Conservation (phyloP, 768 basidiomycete species). For the Gautieria morchelliformis region DNA sequence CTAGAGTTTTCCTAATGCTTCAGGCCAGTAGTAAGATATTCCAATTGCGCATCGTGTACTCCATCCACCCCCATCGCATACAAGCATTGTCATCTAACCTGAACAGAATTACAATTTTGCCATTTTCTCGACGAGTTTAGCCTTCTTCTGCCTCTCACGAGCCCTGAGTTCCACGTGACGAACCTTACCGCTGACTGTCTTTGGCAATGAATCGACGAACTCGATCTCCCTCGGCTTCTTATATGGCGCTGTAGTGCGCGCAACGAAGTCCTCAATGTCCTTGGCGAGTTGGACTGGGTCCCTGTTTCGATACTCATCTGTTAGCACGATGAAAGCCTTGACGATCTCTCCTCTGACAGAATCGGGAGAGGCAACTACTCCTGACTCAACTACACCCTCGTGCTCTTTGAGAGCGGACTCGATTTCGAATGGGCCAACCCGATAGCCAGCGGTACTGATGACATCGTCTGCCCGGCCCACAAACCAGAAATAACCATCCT, state of each 20-base stretch:
- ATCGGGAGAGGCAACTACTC: not conserved
- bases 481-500: not conserved
- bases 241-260: not conserved
- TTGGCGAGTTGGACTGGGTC: not conserved
- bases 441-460: not conserved
- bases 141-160: not conserved
- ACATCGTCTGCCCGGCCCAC: conserved; percentile 1
- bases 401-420: not conserved
- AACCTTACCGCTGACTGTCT: not conserved
- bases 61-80: not conserved
- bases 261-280: not conserved
- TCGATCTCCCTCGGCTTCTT: conserved; percentile 1
- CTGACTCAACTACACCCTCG: not conserved
- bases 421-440: not conserved
- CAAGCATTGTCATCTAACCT: not conserved
- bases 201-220: not conserved
- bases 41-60: not conserved
- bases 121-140: not conserved
- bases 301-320: not conserved
- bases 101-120: not conserved
- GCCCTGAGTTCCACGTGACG: not conserved
- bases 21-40: not conserved
- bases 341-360: not conserved
- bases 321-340: not conserved
- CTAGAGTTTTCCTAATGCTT: not conserved